These are phyloP conservation scores for Nymphaea thermarum DNA, from an alignment of 164 flowering plant genomes.

Conservation along the genomic window DNA sequence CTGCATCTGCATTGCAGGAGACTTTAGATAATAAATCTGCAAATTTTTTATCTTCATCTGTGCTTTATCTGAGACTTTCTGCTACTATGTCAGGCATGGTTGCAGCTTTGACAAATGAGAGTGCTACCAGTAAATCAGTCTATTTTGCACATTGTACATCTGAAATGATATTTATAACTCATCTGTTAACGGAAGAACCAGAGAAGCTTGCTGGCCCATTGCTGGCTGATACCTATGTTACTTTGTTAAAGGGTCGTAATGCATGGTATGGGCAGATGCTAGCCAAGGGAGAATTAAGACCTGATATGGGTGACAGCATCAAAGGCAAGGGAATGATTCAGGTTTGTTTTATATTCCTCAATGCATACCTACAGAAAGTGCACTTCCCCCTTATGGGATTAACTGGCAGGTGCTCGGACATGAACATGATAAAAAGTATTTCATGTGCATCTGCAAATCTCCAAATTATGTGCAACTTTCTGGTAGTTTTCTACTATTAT, in stretches of 20 bases:
- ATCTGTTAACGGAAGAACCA: slow-evolving; percentile 71
- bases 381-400: too few species aligned
- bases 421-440: too few species aligned
- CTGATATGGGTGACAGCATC: slow-evolving; percentile 80
- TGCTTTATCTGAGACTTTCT: too few species aligned
- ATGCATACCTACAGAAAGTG: too few species aligned
- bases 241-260: slow-evolving; percentile 78
- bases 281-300: slow-evolving; percentile 64
- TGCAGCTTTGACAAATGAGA: slow-evolving; percentile 88
- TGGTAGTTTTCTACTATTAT: too few species aligned
- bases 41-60: too few species aligned
- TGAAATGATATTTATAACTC: slow-evolving; percentile 86
- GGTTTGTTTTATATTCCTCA: slow-evolving; percentile 20
- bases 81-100: slow-evolving; percentile 52
- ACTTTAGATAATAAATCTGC: too few species aligned
- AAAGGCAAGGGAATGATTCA: slow-evolving; percentile 88
- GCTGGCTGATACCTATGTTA: slow-evolving; percentile 78
- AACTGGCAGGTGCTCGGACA: too few species aligned
- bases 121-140: slow-evolving; percentile 94
- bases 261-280: slow-evolving; percentile 85
- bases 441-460: too few species aligned
- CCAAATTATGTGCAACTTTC: too few species aligned
- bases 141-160: slow-evolving; percentile 99
- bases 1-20: too few species aligned
- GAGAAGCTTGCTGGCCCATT: slow-evolving; percentile 82